A percentile compares a stretch with the other conserved stretches of the same genome.
phyloP scores from a whole-genome alignment of 371 early-diverging fungal genomes.

The Smittium culicis region DNA sequence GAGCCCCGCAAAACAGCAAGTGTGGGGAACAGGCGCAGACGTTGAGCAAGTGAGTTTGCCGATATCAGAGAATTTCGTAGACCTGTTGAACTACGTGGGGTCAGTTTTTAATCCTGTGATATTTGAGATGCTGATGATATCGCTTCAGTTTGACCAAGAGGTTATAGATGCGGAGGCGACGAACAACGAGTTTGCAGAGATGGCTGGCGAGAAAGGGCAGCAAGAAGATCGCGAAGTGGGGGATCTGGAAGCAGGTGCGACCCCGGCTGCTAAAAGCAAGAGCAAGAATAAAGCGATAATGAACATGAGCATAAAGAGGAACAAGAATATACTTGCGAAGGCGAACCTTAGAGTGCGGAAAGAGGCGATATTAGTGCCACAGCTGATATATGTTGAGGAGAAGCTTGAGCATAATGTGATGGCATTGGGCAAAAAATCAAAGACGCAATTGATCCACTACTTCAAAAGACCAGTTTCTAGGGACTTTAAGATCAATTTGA shows the following conservation, averaged over 20 bases:
- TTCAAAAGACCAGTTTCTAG: slow-evolving; percentile 27
- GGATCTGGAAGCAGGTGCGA: not conserved
- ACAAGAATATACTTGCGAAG: slow-evolving; percentile 3
- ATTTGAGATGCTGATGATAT: not conserved
- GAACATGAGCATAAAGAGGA: not conserved
- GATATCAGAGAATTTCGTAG: slow-evolving; percentile 1
- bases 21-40: not conserved
- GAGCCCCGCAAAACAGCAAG: not conserved
- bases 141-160: slow-evolving; percentile 9
- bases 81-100: not conserved
- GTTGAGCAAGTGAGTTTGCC: not conserved
- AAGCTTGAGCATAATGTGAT: slow-evolving; percentile 25
- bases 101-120: not conserved
- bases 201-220: slow-evolving; percentile 6
- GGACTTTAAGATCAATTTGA: slow-evolving; percentile 16
- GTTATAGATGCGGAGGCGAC: not conserved
- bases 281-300: slow-evolving; percentile 7
- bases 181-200: not conserved
- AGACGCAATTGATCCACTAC: slow-evolving; percentile 24
- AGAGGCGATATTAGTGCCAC: slow-evolving; percentile 26
- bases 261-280: slow-evolving; percentile 5
- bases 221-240: slow-evolving; percentile 5
- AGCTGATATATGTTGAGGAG: slow-evolving; percentile 27
- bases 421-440: slow-evolving; percentile 19
- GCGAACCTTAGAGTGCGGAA: slow-evolving; percentile 17